Evolutionary conservation across 2,329 filamentous ascomycete species (phyloP), one percentile per base, ranked within the genome.

Genomic region (Graphilbum ipis-grandicollis): DNA sequence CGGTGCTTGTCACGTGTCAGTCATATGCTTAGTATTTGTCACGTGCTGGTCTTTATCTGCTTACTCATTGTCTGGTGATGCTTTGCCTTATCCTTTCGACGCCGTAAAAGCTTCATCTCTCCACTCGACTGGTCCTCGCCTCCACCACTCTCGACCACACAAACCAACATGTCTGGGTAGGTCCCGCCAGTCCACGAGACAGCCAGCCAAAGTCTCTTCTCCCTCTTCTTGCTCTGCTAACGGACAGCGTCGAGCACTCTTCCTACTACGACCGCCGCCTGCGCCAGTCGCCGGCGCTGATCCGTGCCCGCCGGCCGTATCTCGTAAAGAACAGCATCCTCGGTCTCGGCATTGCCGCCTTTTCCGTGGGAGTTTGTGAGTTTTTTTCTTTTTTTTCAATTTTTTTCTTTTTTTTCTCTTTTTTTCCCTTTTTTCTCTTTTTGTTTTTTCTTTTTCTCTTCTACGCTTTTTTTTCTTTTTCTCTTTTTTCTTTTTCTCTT

Each of bases 251-350:
- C 48, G 57, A 62, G 47, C 65, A 60, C 43, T 63, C 62, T 31
- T 85, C 83, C 46, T 98, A 98, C 68, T 98, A 96, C 66, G 82
- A 93, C 60, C 75, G 77, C 53, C 70, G 80, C 52, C 81, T 81
- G 61, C 77, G 80, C 46, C 85, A 92, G 58, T 81, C 82, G 42
- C 78, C 85, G 34, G 82, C 92, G 39, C 75, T 98, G 45, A 78
- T 94, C 54, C 82, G 90, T 52, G 88, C 90, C 39, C 77, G 92
- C 49, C 76, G 83, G 48, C 90, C 90, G 35, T 98, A 82, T 56
- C 68, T 98, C 30, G 61, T 94, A 57, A 92, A 81, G 64, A 98
- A 98, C 58, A 68, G 79, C 21, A 50, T 88, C 41, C 84, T 85
- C 1, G 90, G 90, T 15, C 52, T 80, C n/a, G 72, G 66, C 13